Base-by-base conservation (phyloP, 2,329 filamentous ascomycete genomes). In the Paraphaeosphaeria sporulosa region DNA sequence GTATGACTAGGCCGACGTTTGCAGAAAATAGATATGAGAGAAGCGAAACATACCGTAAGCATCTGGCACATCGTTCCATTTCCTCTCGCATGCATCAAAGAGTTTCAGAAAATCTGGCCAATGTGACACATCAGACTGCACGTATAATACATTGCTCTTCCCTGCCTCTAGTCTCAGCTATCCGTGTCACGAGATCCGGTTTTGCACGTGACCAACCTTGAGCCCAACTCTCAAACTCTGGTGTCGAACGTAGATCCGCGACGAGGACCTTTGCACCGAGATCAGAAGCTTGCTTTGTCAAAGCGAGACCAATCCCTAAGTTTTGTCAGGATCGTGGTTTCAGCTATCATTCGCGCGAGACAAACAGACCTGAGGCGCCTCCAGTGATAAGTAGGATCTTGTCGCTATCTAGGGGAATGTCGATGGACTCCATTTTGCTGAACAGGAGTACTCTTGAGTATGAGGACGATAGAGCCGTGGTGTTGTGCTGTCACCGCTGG, bases 361-460 rank as follows among this genome's bases (percentile, higher is more conserved):
- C 32, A 32, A 17, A 46, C n/a, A 1, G 60, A 73, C 72, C 73
- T 56, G 74, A 78, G 58, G 74, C 75, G 13, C 73, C 76, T 21
- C 76, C 75, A 0, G 75, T 78, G 53, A 78, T 70, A 1, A 74
- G 64, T 19, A 75, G 66, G 59, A 78, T 73, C 50, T 73, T 76
- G 54, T 38, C 25, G 25, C 62, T 65, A 17, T 71, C 66, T 4
- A 77, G 58, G 10, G 74, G 70, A 42, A 75, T 70, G 43, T 77
- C 72, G 38, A 70, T 70, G 1, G 70, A 67, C 4, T 43, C 44
- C 64, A 65, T 68, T 36, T 25, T 57, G 44, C 30, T 25, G 4
- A 13, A 6, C 15, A 4, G n/a, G 10, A 30, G 23, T 23, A 23
- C 3, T 2, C 6, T 23, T 8, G 3, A 21, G n/a, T 44, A 23